Evolutionary conservation across 371 early-diverging fungal species (phyloP), one percentile per base, ranked within the genome.

Genomic region (Dentiscutata heterogama): DNA sequence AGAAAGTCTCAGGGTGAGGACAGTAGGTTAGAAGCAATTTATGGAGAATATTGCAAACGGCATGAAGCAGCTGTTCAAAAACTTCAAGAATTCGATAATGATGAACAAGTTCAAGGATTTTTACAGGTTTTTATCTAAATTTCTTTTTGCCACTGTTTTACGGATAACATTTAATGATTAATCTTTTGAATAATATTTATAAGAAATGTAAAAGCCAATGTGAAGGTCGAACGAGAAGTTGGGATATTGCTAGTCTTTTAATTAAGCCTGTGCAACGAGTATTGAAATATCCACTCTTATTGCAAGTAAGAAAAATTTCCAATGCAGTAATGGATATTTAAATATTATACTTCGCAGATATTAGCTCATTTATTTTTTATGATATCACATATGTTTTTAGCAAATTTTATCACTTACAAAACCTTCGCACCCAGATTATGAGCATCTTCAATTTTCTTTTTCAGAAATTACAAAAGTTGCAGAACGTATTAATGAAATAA

Each of bases 261-360:
- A 95, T 96, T 83, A 96, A 96, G 80, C 97, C 97, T 42, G 95
- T 96, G 13, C 97, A 96, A 82, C 86, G 97, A 29, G 93, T 96
- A 7, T 87, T 95, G n/a, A 95, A 95, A 83, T 95, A 95, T 81
- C 96, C 95, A 11, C 84, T 96, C 14, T 84, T 96, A 60, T 84
- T 96, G 25, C 88, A 89, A 72, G 92, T 90, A 86, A 14, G 83
- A 58, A 64, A 14, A 81, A 60, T 83, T 70, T 25, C 25, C n/a
- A n/a, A 51, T 27, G 25, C 39, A 22, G 14, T 10, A 22, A 25
- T 64, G 2, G 13, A 20, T 16, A 51, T 51, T 13, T 51, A 51
- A 51, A 16, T 51, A 51, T 16, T 51, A 51, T 14, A 16, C 16
- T 46, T 46, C 0, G 11, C 46, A 3, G 51, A 54, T 39, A 31